phyloP scores from a whole-genome alignment of 1,284 basidiomycete species.

The Ceratobasidium sp. region DNA sequence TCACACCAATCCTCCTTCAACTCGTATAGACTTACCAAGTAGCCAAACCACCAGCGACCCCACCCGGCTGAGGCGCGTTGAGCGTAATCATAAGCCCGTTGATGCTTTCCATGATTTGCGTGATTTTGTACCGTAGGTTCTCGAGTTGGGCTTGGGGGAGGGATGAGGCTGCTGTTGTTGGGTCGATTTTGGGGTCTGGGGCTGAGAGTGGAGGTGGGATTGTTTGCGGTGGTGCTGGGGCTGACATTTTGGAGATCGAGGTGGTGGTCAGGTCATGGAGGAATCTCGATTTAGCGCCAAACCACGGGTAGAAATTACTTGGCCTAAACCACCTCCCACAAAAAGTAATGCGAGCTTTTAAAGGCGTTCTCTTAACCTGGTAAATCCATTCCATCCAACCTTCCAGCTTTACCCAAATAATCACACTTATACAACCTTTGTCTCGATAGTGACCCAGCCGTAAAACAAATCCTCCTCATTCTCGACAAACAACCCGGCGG shows the following conservation, averaged over 20 bases:
- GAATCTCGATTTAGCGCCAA: background rate
- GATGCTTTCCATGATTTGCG: slow-evolving; percentile 41
- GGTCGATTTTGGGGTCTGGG: slow-evolving; percentile 31
- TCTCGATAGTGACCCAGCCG: slow-evolving; percentile 79
- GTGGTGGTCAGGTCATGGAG: background rate
- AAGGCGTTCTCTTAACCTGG: slow-evolving; percentile 82
- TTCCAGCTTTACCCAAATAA: background rate
- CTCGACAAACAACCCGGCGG: slow-evolving; percentile 77
- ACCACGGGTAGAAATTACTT: background rate
- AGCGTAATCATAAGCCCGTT: slow-evolving; percentile 18
- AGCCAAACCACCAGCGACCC: slow-evolving; percentile 17
- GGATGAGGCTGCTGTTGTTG: background rate
- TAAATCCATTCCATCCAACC: slow-evolving; percentile 52
- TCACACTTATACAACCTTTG: slow-evolving; percentile 7
- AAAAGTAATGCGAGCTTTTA: slow-evolving; percentile 71
- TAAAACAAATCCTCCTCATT: slow-evolving; percentile 87
- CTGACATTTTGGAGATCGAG: slow-evolving; percentile 19
- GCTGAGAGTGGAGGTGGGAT: background rate
- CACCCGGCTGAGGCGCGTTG: slow-evolving; percentile 7
- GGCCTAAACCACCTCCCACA: background rate
- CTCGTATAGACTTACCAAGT: slow-evolving; percentile 5
- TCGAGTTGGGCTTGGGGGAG: slow-evolving; percentile 41
- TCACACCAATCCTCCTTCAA: no score
- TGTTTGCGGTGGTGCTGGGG: background rate
- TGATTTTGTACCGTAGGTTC: slow-evolving; percentile 42